These are phyloP conservation scores for Phytophthora colocasiae DNA, from an alignment of 352 stramenopile species.

Conservation along the genomic window DNA sequence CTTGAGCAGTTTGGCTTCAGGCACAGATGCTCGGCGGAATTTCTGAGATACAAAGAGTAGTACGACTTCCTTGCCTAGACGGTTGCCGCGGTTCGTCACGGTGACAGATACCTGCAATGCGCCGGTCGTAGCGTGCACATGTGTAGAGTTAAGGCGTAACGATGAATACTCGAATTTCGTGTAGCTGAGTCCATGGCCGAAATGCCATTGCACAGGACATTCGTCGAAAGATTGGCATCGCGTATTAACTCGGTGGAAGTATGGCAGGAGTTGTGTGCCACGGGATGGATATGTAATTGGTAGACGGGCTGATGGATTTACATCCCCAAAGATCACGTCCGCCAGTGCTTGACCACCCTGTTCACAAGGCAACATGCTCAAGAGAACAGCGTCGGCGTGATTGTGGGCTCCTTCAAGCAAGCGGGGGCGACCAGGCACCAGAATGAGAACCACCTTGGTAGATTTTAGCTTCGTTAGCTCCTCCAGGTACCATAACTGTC, in stretches of 20 bases:
- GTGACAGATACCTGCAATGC: slow-evolving; percentile 56
- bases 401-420: slow-evolving; percentile 58
- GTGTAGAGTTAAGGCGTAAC: slow-evolving; percentile 49
- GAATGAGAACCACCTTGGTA: slow-evolving; percentile 75
- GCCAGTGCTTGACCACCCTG: slow-evolving; percentile 78
- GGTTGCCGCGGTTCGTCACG: slow-evolving; percentile 65
- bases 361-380: slow-evolving; percentile 81
- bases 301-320: slow-evolving; percentile 77
- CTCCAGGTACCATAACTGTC: slow-evolving; percentile 69
- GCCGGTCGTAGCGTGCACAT: slow-evolving; percentile 36
- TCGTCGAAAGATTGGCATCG: slow-evolving; percentile 60
- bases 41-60: slow-evolving; percentile 76
- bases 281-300: slow-evolving; percentile 81
- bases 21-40: slow-evolving; percentile 55
- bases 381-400: slow-evolving; percentile 61
- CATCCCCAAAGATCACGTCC: slow-evolving; percentile 68
- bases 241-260: slow-evolving; percentile 76
- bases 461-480: slow-evolving; percentile 54
- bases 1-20: slow-evolving; percentile 82
- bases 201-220: slow-evolving; percentile 66
- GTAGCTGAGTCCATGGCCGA: slow-evolving; percentile 79
- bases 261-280: slow-evolving; percentile 57
- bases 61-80: slow-evolving; percentile 65
- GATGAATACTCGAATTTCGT: slow-evolving; percentile 66
- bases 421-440: slow-evolving; percentile 72